phyloP scores from a whole-genome alignment of 2,329 filamentous ascomycete genomes.

The Colletotrichum simmondsii region DNA sequence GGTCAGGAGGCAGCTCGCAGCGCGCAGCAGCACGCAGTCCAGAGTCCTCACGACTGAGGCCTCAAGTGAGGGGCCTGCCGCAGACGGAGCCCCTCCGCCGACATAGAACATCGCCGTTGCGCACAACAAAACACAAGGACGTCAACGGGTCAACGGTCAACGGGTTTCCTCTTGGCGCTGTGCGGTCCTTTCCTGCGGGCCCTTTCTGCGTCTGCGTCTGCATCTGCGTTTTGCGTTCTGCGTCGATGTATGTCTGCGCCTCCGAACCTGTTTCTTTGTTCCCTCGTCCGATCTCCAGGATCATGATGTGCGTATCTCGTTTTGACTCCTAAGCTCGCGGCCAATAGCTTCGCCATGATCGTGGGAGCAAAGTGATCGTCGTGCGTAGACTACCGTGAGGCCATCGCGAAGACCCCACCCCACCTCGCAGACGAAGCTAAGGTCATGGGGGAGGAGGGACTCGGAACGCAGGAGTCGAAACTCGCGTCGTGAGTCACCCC shows the following conservation, averaged over 20 bases:
- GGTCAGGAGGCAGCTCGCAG: background rate
- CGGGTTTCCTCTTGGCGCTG: slow-evolving; percentile 24
- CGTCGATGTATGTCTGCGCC: background rate
- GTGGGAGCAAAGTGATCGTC: slow-evolving; percentile 3
- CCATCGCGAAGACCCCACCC: slow-evolving; percentile 9
- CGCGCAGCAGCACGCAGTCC: too few relatives aligned
- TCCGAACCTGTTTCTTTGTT: slow-evolving; percentile 1
- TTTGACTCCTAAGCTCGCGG: background rate
- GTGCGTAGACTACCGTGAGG: background rate
- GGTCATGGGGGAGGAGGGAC: slow-evolving; percentile 6
- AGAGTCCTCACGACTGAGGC: background rate
- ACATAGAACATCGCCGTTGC: background rate
- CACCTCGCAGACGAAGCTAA: slow-evolving; percentile 10
- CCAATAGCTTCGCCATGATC: slow-evolving; percentile 18
- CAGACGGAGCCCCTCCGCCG: background rate
- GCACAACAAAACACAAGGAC: background rate
- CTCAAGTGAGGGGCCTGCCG: background rate
- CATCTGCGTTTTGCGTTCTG: background rate
- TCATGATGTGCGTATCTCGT: slow-evolving; percentile 27
- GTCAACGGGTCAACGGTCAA: background rate
- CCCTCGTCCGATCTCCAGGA: slow-evolving; percentile 10
- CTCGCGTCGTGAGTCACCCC: slow-evolving; percentile 31
- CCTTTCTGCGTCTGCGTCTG: background rate
- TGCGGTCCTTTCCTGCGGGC: slow-evolving; percentile 28
- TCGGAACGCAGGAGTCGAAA: background rate